Base-by-base conservation (phyloP, 805 yeast species). In the Kodamaea neixiangensis region DNA sequence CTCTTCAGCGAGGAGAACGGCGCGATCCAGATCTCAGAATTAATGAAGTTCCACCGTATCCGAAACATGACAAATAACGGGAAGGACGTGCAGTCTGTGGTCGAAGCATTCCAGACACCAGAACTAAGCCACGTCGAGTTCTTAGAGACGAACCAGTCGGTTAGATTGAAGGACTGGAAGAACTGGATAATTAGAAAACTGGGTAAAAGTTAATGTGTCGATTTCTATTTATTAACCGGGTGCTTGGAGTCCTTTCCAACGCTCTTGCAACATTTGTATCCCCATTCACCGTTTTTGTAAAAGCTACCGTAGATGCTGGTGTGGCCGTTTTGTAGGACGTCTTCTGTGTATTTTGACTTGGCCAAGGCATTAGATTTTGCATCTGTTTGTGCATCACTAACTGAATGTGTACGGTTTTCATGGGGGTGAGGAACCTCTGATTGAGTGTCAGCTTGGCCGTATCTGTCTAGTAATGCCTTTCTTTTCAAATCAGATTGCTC, bases 281-380 rank as follows among this genome's bases (percentile, higher is more conserved):
- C 81, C 81, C 81, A 77, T 44, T 61, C 58, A 2, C 75, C 75
- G 33, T 66, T 62, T 4, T 58, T 44, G 64, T 70, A 77, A 51
- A 61, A 76, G n/a, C 79, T 73, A 0, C 81, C 81, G 71, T 71
- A 76, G 0, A 76, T 69, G 11, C 67, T 56, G 1, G 72, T 59
- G 53, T 76, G 81, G 49, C 72, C 71, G 5, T 71, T 71, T 1
- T 65, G 63, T 49, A 54, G 60, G 0, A 67, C 60, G 49, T 75
- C 78, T 49, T 76, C 79, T 0, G 51, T 52, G 49, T 72, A 75
- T 43, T 48, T 54, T 0, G 75, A 69, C 14, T 39, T 38, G 3
- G 47, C 7, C 9, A 34, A 34, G 7, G 19, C 7, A 5, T 3
- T 20, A 18, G 22, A 13, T 14, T 34, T 11, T 15, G 13, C 25